Conservation (phyloP, 2,329 filamentous ascomycete species). For the Neonectria neomacrospora region DNA sequence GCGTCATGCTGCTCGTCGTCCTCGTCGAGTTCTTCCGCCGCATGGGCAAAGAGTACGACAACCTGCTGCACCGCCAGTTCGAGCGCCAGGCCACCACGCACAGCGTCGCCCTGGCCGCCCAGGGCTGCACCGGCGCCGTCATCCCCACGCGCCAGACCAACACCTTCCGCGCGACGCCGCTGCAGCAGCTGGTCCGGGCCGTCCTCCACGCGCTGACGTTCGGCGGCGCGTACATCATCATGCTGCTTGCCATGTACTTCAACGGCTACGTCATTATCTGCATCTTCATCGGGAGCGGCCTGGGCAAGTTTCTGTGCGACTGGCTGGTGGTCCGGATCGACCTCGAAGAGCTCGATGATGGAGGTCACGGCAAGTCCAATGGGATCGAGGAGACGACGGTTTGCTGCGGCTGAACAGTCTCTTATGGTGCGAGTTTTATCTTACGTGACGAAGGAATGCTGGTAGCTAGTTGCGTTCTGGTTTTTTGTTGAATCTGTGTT, state of each 20-base stretch:
- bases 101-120: slow-evolving; percentile 34
- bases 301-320: slow-evolving; percentile 66
- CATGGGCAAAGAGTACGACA: slow-evolving; percentile 77
- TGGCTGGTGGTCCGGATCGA: slow-evolving; percentile 61
- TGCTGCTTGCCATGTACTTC: slow-evolving; percentile 73
- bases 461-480: neutral
- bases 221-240: slow-evolving; percentile 80
- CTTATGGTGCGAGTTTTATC: too few species aligned
- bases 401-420: slow-evolving; percentile 53
- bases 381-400: slow-evolving; percentile 59
- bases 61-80: slow-evolving; percentile 66
- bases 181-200: slow-evolving; percentile 74
- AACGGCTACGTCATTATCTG: slow-evolving; percentile 82
- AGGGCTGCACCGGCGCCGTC: slow-evolving; percentile 36
- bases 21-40: slow-evolving; percentile 78
- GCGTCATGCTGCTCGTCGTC: slow-evolving; percentile 77
- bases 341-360: slow-evolving; percentile 41
- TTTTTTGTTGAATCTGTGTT: slow-evolving; percentile 8
- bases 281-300: slow-evolving; percentile 69
- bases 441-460: neutral
- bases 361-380: slow-evolving; percentile 37
- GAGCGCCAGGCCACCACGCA: slow-evolving; percentile 47
- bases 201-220: slow-evolving; percentile 76
- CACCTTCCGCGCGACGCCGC: slow-evolving; percentile 64
- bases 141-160: slow-evolving; percentile 41